Conservation (phyloP, 2,329 filamentous ascomycete species). For the Clonostachys sp. region DNA sequence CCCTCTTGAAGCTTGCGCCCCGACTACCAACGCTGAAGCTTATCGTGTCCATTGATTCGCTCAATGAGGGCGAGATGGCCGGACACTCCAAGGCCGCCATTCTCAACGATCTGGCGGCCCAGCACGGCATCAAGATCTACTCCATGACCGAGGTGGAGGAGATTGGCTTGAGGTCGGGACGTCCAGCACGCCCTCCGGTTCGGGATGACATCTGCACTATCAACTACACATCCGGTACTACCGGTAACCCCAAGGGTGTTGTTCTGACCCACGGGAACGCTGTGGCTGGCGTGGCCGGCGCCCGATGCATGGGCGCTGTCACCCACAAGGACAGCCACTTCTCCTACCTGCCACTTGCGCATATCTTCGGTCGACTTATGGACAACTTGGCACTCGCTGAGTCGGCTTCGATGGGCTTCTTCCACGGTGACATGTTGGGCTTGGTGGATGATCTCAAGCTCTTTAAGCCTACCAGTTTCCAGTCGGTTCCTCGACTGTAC, state of each 20-base stretch:
- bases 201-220: conserved; percentile 80
- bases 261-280: conserved; percentile 79
- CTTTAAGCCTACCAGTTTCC: conserved; percentile 75
- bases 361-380: conserved; percentile 84
- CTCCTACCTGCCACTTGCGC: conserved; percentile 89
- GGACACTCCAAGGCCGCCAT: conserved; percentile 77
- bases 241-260: conserved; percentile 78
- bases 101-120: conserved; percentile 68
- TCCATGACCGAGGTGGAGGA: conserved; percentile 78
- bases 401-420: conserved; percentile 80
- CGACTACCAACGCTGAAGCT: conserved; percentile 77
- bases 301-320: conserved; percentile 50
- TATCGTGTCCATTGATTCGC: conserved; percentile 79
- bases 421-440: conserved; percentile 84
- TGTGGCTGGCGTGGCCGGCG: conserved; percentile 64
- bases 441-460: conserved; percentile 89
- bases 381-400: conserved; percentile 72
- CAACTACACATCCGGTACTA: conserved; percentile 87
- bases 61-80: conserved; percentile 72
- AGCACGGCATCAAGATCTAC: conserved; percentile 73
- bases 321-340: conserved; percentile 56
- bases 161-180: conserved; percentile 66
- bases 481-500: conserved; percentile 86
- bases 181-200: conserved; percentile 65
- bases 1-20: conserved; percentile 74